A percentile compares a stretch with the other conserved stretches of the same genome.
Evolutionary conservation across 768 basidiomycete genomes (phyloP).

Genomic region (Trametopsis cervina): DNA sequence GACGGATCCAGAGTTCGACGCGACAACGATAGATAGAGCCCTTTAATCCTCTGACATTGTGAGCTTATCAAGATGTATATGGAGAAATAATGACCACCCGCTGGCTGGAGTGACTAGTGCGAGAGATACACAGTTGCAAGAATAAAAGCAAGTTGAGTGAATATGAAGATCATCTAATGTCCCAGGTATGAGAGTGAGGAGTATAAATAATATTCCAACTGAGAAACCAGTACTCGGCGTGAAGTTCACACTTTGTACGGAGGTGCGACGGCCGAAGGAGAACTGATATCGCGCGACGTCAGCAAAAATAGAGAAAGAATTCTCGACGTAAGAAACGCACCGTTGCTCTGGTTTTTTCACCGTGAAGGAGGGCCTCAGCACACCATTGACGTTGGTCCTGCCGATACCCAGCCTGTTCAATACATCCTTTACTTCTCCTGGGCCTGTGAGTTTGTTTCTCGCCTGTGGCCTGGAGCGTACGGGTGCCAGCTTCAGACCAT

Average conservation of each 20-base stretch:
- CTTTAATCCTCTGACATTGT: neutral
- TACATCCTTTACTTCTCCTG: conserved; percentile 75
- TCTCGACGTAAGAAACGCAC: conserved; percentile 20
- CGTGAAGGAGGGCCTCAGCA: conserved; percentile 70
- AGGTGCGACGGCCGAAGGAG: conserved; percentile 20
- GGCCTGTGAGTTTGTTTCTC: conserved; percentile 39
- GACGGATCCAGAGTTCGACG: conserved; percentile 24
- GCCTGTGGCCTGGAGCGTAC: conserved; percentile 49
- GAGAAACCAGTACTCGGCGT: neutral
- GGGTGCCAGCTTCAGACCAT: conserved; percentile 33
- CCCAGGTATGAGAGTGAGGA: conserved; percentile 1
- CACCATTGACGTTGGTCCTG: conserved; percentile 50
- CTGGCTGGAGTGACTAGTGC: neutral
- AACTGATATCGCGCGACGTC: conserved; percentile 1
- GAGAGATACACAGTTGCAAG: too few species aligned
- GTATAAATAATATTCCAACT: neutral
- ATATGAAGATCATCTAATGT: conserved; percentile 6
- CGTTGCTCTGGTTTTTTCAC: conserved; percentile 39
- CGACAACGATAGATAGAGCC: neutral
- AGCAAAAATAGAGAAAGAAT: neutral
- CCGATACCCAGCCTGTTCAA: conserved; percentile 80
- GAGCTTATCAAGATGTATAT: neutral
- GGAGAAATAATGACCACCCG: neutral
- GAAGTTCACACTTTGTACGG: conserved; percentile 26
- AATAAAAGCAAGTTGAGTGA: conserved; percentile 4